These are phyloP conservation scores for Pyrus hybrid DNA, from an alignment of 331 rosid species.

Conservation along the genomic window DNA sequence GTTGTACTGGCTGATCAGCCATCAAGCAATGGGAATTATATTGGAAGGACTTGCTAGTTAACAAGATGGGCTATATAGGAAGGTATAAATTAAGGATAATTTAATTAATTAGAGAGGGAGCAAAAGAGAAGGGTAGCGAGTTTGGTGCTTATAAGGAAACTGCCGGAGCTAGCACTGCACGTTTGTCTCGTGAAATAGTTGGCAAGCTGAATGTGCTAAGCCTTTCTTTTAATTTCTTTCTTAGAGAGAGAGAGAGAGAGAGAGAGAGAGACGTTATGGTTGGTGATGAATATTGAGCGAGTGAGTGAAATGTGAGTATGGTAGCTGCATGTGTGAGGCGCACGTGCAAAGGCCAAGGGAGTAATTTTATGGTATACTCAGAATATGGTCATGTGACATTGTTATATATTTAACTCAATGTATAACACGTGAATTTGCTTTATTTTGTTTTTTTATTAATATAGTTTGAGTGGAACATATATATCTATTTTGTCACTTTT, in stretches of 20 bases:
- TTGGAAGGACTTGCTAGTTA: neutral
- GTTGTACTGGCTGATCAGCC: slow-evolving; percentile 21
- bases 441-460: too few relatives aligned
- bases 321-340: slow-evolving; percentile 18
- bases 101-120: neutral
- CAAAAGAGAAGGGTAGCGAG: slow-evolving; percentile 7
- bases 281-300: slow-evolving; percentile 21
- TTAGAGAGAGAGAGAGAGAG: slow-evolving; percentile 14
- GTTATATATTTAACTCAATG: too few relatives aligned
- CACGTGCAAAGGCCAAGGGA: slow-evolving; percentile 33
- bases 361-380: neutral
- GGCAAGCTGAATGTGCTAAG: slow-evolving; percentile 39
- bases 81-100: neutral
- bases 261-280: slow-evolving; percentile 49
- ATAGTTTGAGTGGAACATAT: too few relatives aligned
- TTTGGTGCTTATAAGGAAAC: slow-evolving; percentile 10
- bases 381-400: neutral
- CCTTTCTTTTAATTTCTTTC: slow-evolving; percentile 2
- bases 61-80: neutral
- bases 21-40: neutral
- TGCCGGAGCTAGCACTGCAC: slow-evolving; percentile 23
- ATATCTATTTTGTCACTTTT: too few relatives aligned
- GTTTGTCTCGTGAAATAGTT: slow-evolving; percentile 65
- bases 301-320: slow-evolving; percentile 13
- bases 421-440: neutral